A percentile compares a stretch with the other conserved stretches of the same genome.
These are phyloP conservation scores for Kwoniella sp. DNA, from an alignment of 768 basidiomycete species.

Conservation along the genomic window DNA sequence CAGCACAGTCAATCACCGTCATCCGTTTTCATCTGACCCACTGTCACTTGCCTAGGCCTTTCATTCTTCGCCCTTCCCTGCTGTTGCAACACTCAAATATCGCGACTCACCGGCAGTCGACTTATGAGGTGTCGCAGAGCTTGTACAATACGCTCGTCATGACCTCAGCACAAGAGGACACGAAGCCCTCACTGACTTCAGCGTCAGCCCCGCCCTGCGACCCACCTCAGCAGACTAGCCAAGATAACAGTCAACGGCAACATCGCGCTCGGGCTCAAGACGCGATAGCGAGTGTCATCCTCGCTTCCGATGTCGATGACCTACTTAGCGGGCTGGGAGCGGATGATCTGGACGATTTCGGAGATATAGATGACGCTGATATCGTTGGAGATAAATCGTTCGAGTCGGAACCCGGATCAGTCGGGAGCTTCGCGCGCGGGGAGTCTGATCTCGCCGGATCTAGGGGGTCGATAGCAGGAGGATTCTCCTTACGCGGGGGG, in stretches of 20 bases:
- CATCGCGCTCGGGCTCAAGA: not conserved
- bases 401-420: conserved; percentile 5
- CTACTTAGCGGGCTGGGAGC: conserved; percentile 36
- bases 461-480: not conserved
- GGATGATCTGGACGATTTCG: conserved; percentile 41
- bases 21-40: conserved; percentile 5
- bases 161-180: conserved; percentile 1
- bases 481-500: conserved; percentile 25
- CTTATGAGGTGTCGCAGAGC: too few species aligned
- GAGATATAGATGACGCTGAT: conserved; percentile 24
- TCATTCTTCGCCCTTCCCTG: not conserved
- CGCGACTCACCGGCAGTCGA: too few species aligned
- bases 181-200: not conserved
- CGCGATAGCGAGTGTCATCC: conserved; percentile 4
- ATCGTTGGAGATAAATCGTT: conserved; percentile 18
- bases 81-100: too few species aligned
- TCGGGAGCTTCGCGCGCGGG: not conserved
- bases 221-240: not conserved
- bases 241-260: conserved; percentile 1
- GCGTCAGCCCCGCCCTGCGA: not conserved
- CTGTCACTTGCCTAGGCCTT: not conserved
- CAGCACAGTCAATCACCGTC: conserved; percentile 6
- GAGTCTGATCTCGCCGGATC: too few species aligned
- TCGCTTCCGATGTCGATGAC: conserved; percentile 27
- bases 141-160: too few species aligned